These are phyloP conservation scores for Colletotrichum tanaceti DNA, from an alignment of 2,329 filamentous ascomycete species.

Conservation along the genomic window DNA sequence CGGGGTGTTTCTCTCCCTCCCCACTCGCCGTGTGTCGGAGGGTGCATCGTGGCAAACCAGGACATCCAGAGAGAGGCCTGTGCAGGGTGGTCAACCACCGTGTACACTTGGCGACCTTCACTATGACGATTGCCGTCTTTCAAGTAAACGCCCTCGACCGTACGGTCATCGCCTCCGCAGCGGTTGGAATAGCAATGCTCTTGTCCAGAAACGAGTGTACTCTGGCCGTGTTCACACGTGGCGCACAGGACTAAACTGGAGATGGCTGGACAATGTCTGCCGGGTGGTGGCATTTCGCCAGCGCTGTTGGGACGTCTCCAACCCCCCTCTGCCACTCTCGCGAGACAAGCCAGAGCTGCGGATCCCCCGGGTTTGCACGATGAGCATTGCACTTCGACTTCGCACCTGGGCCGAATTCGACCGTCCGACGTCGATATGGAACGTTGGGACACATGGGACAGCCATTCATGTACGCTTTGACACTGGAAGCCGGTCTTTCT, in stretches of 20 bases:
- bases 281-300: slow-evolving; percentile 14
- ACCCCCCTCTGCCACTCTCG: background rate
- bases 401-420: slow-evolving; percentile 3
- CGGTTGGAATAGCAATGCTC: background rate
- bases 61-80: slow-evolving; percentile 2
- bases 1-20: background rate
- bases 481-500: background rate
- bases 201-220: background rate
- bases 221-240: slow-evolving; percentile 8
- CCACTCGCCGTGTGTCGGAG: background rate
- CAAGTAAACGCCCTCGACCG: background rate
- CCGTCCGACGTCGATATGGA: background rate
- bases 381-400: background rate
- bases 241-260: slow-evolving; percentile 16
- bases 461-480: slow-evolving; percentile 14
- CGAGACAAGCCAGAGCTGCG: slow-evolving; percentile 13
- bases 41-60: background rate
- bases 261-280: slow-evolving; percentile 3
- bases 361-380: slow-evolving; percentile 1
- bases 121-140: background rate
- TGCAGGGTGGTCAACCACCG: slow-evolving; percentile 8
- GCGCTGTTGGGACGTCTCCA: slow-evolving; percentile 4
- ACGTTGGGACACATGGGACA: background rate
- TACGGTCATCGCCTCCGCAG: background rate
- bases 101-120: background rate